These are phyloP conservation scores for Tulasnella sp. DNA, from an alignment of 768 basidiomycete species.

Conservation along the genomic window DNA sequence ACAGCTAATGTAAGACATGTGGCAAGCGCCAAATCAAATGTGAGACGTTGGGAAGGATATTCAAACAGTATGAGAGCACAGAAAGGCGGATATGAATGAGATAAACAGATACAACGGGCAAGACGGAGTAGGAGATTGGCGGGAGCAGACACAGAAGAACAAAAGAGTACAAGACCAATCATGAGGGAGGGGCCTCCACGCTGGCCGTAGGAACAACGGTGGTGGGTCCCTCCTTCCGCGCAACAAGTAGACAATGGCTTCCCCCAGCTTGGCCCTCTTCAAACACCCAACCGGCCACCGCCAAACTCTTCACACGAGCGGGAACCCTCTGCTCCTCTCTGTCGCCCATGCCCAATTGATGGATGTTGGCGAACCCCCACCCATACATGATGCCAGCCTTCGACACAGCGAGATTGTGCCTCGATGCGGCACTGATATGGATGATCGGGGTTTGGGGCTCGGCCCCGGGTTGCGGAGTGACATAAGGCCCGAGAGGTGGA, in stretches of 20 bases:
- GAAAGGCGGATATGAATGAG: no score
- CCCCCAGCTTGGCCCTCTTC: slow-evolving; percentile 15
- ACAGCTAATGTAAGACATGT: no score
- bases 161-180: background rate
- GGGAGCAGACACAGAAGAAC: background rate
- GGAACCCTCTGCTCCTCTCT: slow-evolving; percentile 22
- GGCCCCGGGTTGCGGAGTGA: slow-evolving; percentile 3
- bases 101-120: no score
- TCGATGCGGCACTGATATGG: slow-evolving; percentile 29
- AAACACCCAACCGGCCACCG: slow-evolving; percentile 11
- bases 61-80: no score
- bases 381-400: slow-evolving; percentile 31
- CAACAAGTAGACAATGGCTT: slow-evolving; percentile 17
- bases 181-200: background rate
- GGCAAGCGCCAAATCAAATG: no score
- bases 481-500: slow-evolving; percentile 21
- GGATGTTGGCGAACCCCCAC: slow-evolving; percentile 31
- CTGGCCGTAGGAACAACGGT: background rate
- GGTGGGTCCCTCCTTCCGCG: background rate
- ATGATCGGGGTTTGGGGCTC: slow-evolving; percentile 28
- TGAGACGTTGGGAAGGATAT: no score
- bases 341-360: slow-evolving; percentile 33
- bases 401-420: slow-evolving; percentile 33
- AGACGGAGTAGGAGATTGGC: background rate
- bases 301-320: slow-evolving; percentile 13